Evolutionary conservation across 495 filamentous ascomycete species (phyloP).

Genomic region (Penicillium malachiteum): DNA sequence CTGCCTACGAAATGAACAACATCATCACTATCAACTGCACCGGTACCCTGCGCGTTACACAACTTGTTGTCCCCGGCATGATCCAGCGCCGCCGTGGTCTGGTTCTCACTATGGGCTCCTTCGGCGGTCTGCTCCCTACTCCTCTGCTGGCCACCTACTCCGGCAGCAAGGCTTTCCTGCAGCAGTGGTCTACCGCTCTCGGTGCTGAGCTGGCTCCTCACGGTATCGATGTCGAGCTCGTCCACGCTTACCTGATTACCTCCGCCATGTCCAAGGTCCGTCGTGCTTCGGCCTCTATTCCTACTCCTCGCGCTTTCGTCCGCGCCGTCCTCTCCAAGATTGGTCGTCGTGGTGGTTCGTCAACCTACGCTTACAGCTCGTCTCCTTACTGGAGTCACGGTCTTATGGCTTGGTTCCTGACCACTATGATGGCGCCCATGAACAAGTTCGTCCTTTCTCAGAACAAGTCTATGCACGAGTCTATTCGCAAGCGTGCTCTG

Average conservation of each 20-base stretch:
- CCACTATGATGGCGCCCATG: conserved; percentile 66
- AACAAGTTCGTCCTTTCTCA: conserved; percentile 58
- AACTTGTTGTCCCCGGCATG: conserved; percentile 83
- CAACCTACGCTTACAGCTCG: conserved; percentile 72
- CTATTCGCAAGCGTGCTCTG: conserved; percentile 83
- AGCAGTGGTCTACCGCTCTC: conserved; percentile 90
- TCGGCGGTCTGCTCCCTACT: conserved; percentile 86
- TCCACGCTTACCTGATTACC: conserved; percentile 88
- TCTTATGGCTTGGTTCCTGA: conserved; percentile 80
- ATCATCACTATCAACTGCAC: conserved; percentile 95
- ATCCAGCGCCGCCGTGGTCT: conserved; percentile 76
- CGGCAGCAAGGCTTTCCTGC: conserved; percentile 96
- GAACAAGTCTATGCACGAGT: conserved; percentile 80
- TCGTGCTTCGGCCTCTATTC: conserved; percentile 69
- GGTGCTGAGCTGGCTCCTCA: conserved; percentile 76
- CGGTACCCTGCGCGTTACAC: conserved; percentile 82
- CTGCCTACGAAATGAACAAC: conserved; percentile 72
- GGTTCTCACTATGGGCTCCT: conserved; percentile 95
- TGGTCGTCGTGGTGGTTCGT: conserved; percentile 71
- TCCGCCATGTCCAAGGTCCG: conserved; percentile 96
- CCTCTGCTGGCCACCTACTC: conserved; percentile 95
- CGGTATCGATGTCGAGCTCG: conserved; percentile 80
- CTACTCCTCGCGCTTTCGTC: conserved; percentile 81
- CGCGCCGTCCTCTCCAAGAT: conserved; percentile 75
- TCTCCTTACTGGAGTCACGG: conserved; percentile 94